Percentiles rank a stretch among this genome's conserved stretches.
These are phyloP conservation scores for Choricystis sp. DNA, from an alignment of 139 green algal species.

Conservation along the genomic window DNA sequence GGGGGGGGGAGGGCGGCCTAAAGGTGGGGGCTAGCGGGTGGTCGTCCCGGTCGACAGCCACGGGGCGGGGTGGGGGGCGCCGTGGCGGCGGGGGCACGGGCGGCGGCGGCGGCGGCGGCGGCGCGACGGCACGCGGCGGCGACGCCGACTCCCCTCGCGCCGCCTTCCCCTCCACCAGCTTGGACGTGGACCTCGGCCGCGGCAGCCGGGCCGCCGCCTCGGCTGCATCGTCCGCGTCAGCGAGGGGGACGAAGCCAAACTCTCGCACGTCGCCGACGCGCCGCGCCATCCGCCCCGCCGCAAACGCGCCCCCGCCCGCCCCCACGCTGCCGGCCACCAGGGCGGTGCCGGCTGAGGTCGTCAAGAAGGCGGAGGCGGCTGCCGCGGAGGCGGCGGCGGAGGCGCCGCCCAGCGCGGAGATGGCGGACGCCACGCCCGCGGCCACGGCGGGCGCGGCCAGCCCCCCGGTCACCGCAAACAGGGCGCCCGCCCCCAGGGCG, in stretches of 20 bases:
- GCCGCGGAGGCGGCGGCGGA: constrained; percentile 19
- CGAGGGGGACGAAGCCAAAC: constrained; percentile 48
- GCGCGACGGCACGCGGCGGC: neutral
- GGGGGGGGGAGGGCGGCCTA: no score
- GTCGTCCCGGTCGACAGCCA: no score
- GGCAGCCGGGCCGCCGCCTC: neutral
- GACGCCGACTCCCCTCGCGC: neutral
- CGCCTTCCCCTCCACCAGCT: neutral
- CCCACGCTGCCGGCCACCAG: constrained; percentile 33
- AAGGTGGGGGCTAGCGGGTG: no score
- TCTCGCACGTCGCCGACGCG: constrained; percentile 44
- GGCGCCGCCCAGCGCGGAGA: constrained; percentile 32
- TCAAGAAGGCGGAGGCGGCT: constrained; percentile 29
- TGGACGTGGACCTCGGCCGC: neutral
- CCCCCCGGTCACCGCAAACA: constrained; percentile 62
- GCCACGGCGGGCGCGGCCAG: constrained; percentile 65
- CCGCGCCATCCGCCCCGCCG: constrained; percentile 21
- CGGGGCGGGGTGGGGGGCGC: no score
- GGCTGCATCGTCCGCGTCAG: constrained; percentile 6
- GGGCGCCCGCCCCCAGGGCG: constrained; percentile 43
- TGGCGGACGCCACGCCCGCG: constrained; percentile 42
- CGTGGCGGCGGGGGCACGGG: no score
- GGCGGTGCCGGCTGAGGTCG: constrained; percentile 30
- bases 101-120: no score
- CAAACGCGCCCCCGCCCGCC: constrained; percentile 13